Percentiles rank a stretch among this genome's conserved stretches.
Conservation (phyloP, 2,329 filamentous ascomycete species). For the Cercospora beticola region DNA sequence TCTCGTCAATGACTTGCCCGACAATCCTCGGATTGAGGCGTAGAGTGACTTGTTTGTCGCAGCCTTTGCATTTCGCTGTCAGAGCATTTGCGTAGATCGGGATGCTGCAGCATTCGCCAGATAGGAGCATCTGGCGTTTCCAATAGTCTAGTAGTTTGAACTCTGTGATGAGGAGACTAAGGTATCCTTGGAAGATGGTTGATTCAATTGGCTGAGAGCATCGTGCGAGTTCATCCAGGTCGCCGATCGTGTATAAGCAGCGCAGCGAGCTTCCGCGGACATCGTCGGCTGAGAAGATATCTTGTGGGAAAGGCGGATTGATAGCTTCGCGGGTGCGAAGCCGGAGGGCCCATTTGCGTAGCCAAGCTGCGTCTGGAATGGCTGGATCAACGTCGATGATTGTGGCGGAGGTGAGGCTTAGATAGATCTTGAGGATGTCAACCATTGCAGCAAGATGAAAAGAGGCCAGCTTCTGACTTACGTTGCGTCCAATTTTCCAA, state of each 20-base stretch:
- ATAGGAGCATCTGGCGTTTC: constrained; percentile 48
- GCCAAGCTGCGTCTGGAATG: constrained; percentile 55
- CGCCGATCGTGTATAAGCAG: constrained; percentile 46
- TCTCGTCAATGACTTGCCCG: constrained; percentile 55
- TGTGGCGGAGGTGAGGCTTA: constrained; percentile 47
- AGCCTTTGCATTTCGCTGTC: constrained; percentile 43
- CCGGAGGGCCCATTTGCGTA: constrained; percentile 51
- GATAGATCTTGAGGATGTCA: constrained; percentile 30
- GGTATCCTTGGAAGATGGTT: constrained; percentile 42
- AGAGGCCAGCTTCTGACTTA: constrained; percentile 21
- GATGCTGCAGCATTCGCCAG: constrained; percentile 53
- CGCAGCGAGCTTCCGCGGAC: constrained; percentile 30
- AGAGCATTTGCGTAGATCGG: constrained; percentile 55
- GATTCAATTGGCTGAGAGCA: constrained; percentile 37
- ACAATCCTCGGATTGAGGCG: constrained; percentile 47
- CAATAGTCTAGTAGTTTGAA: constrained; percentile 43
- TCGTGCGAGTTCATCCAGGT: constrained; percentile 46
- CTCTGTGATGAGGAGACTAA: constrained; percentile 47
- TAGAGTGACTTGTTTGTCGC: constrained; percentile 39
- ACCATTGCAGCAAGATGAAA: neutral
- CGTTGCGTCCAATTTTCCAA: constrained; percentile 35
- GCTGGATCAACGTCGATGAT: constrained; percentile 57
- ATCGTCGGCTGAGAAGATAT: constrained; percentile 34
- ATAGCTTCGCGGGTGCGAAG: constrained; percentile 53
- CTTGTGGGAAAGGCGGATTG: constrained; percentile 48